Conservation (phyloP, 23 red algal species). For the Pyropia haitanensis region DNA sequence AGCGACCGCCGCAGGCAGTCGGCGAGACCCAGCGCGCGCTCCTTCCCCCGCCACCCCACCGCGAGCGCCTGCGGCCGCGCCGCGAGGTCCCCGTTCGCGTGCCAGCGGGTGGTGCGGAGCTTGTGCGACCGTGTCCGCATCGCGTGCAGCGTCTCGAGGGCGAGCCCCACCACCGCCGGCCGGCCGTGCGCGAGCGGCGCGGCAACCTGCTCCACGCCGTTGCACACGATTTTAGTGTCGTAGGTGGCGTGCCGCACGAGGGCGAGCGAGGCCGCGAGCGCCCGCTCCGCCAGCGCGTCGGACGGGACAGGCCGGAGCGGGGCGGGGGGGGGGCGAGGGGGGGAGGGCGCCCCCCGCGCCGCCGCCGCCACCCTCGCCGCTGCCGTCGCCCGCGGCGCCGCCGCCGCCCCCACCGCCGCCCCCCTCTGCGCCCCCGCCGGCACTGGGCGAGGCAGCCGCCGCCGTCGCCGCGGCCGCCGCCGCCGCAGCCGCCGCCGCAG, state of each 20-base stretch:
- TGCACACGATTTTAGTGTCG: constrained; percentile 52
- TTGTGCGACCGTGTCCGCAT: constrained; percentile 28
- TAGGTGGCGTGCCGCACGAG: constrained; percentile 53
- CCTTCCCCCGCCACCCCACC: constrained; percentile 43
- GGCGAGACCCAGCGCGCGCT: constrained; percentile 29
- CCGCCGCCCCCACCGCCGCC: too few relatives aligned
- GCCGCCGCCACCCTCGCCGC: too few relatives aligned
- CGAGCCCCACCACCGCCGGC: constrained; percentile 29
- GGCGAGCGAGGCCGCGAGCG: constrained; percentile 27
- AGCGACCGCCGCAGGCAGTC: constrained; percentile 23
- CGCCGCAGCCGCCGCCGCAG: too few relatives aligned
- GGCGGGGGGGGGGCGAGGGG: too few relatives aligned
- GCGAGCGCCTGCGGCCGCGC: constrained; percentile 28
- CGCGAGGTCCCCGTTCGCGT: constrained; percentile 17
- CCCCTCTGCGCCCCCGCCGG: too few relatives aligned
- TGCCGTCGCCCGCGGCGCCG: too few relatives aligned
- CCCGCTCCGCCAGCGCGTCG: neutral
- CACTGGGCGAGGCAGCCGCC: too few relatives aligned
- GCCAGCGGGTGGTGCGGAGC: constrained; percentile 15
- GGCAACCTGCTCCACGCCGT: constrained; percentile 45
- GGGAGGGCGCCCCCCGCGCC: too few relatives aligned
- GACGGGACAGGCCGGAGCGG: too few relatives aligned
- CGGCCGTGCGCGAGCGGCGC: constrained; percentile 32
- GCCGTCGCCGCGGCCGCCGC: too few relatives aligned
- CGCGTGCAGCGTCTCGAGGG: constrained; percentile 44